Base-by-base conservation (phyloP, 2,329 filamentous ascomycete species). In the Grosmannia penicillata region DNA sequence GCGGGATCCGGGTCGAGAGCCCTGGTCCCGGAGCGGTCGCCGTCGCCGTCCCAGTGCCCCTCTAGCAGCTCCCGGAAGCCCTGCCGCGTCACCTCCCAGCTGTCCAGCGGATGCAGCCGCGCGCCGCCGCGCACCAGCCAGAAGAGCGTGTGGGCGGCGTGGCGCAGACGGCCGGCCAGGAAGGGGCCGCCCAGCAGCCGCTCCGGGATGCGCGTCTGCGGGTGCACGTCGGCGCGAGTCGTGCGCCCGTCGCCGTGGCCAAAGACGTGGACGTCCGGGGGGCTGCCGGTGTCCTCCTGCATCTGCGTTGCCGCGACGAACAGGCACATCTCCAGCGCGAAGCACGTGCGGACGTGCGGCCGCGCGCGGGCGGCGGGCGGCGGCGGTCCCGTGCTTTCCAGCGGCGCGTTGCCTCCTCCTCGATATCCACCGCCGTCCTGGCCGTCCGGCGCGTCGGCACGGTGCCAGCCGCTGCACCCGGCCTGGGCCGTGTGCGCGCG, bases 111-210 rank as follows among this genome's bases (percentile, higher is more conserved):
- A 11, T 41, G 33, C 19, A 52, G 32, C 6, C 40, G 23, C 7
- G 51, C 47, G 4, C 53, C 50, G 24, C 46, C 48, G 13, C 44
- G 42, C 9, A 48, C 40, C 8, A 55, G 46, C 55, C 55, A 57
- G 41, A 51, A 55, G 13, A 52, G 40, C 10, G 47, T 33, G 22
- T 44, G 48, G 9, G 45, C 43, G 14, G 45, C 44, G 9, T 49
- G 46, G 28, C 43, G 41, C 9, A 40, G 26, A 2, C 37, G 40
- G 10, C 21, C 24, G 29, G n/a, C n/a, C n/a, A 24, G 29, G 11
- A 24, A 14, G 22, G 7, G 13, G 14, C 2, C 15, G n/a, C 5
- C 11, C 35, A 56, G 40, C 9, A 57, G 44, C n/a, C 38, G 27
- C 10, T 48, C 41, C 1, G 55, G 54, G 15, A 56, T 47, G 25